These are phyloP conservation scores for Triticum aestivum DNA, from an alignment of 176 grass and related monocot species.

Conservation along the genomic window IWGSC_CS_RefSeq_v2.1 NC_057795.1:498430565-498431064, in stretches of 20 bases:
- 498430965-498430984: conserved; percentile 98
- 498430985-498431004: conserved; percentile 96
- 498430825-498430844: not conserved
- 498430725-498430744: conserved; percentile 87
- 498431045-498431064: not conserved
- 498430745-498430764: conserved; percentile 90
- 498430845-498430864: not conserved
- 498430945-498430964: conserved; percentile 92
- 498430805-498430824: not conserved
- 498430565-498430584: not conserved
- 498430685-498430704: conserved; percentile 19
- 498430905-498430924: conserved; percentile 68
- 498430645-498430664: conserved; percentile 21
- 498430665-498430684: not conserved
- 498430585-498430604: not conserved
- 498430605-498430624: not conserved
- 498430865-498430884: not conserved
- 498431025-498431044: not conserved
- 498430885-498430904: not conserved
- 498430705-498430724: conserved; percentile 58
- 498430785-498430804: conserved; percentile 52
- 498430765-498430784: conserved; percentile 97
- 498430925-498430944: conserved; percentile 93
- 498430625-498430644: not conserved
- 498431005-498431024: not conserved